Base-by-base conservation (phyloP, 1,284 basidiomycete species). In the Gymnopus androsaceus region DNA sequence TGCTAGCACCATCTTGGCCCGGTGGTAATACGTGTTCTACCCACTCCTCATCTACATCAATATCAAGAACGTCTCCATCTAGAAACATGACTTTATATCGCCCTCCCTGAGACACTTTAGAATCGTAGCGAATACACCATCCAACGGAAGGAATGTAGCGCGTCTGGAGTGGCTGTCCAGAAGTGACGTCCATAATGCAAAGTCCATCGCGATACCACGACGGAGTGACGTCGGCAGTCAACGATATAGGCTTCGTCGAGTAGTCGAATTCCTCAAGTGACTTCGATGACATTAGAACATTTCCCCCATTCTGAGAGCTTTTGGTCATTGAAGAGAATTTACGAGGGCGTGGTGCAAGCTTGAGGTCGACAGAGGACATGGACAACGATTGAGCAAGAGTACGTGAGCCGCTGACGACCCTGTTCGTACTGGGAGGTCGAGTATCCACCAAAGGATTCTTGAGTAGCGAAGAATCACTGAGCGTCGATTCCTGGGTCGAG, bases 41-140 rank as follows among this genome's bases (percentile, higher is more conserved):
- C 66, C 70, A 71, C 40, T 77, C 75, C 55, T 77, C 72, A 49
- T 75, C 74, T 2, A 73, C 70, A 54, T 78, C 74, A 42, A 79
- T 67, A 48, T 77, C 73, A 57, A 79, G 62, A 21, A 69, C 61
- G 27, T 67, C 66, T 1, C 77, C 77, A 63, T 79, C 77, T n/a
- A 75, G 54, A 52, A 78, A 79, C 76, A 79, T 76, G 15, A 79
- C 69, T 57, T 69, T 72, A 58, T 78, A 78, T 25, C 68, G 61
- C 9, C 74, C 72, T 9, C 69, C 74, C 49, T 70, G 69, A 17
- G 72, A 71, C 1, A 72, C 66, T n/a, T 62, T 64, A 5, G 71
- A 69, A 23, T 62, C 64, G 41, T 73, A 69, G 36, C 75, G 69
- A 48, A 77, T 70, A 53, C 77, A 78, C 77, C 77, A 79, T 4